Conservation (phyloP, 371 early-diverging fungal genomes). For the Mortierella sp. region DNA sequence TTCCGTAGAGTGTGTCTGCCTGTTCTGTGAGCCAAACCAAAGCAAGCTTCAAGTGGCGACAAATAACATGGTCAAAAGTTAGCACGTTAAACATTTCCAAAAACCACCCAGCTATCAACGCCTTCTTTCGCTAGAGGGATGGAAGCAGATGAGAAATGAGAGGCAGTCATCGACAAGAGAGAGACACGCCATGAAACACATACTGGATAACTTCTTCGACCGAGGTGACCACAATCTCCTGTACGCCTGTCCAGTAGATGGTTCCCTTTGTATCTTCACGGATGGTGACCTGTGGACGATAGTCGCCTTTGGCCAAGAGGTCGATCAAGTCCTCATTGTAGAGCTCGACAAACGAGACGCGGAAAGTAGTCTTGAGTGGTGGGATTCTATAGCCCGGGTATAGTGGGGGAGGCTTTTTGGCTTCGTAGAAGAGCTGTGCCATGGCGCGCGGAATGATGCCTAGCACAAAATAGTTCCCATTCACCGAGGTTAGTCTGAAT, state of each 20-base stretch:
- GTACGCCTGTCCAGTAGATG: slow-evolving; percentile 91
- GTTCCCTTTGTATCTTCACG: slow-evolving; percentile 94
- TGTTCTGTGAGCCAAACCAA: slow-evolving; percentile 79
- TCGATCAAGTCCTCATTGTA: slow-evolving; percentile 98
- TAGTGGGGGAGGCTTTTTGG: slow-evolving; percentile 52
- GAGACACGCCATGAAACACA: slow-evolving; percentile 28
- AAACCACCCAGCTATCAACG: no score
- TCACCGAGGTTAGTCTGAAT: no score
- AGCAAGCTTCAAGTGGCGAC: slow-evolving; percentile 61
- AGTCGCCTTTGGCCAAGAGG: slow-evolving; percentile 71
- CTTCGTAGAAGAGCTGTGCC: slow-evolving; percentile 77
- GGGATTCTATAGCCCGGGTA: slow-evolving; percentile 43
- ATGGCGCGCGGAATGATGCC: slow-evolving; percentile 95
- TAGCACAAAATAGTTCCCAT: no score
- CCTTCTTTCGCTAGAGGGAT: no score
- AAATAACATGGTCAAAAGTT: neutral
- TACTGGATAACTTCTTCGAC: slow-evolving; percentile 85
- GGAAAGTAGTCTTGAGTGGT: slow-evolving; percentile 46
- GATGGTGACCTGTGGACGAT: slow-evolving; percentile 78
- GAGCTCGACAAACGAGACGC: slow-evolving; percentile 86
- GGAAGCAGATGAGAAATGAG: no score
- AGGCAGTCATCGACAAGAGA: no score
- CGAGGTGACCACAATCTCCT: slow-evolving; percentile 79
- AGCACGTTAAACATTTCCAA: no score
- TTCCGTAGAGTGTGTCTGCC: slow-evolving; percentile 95